Conservation (phyloP, 176 grass and related monocot species). For the Triticum timopheevii region DNA sequence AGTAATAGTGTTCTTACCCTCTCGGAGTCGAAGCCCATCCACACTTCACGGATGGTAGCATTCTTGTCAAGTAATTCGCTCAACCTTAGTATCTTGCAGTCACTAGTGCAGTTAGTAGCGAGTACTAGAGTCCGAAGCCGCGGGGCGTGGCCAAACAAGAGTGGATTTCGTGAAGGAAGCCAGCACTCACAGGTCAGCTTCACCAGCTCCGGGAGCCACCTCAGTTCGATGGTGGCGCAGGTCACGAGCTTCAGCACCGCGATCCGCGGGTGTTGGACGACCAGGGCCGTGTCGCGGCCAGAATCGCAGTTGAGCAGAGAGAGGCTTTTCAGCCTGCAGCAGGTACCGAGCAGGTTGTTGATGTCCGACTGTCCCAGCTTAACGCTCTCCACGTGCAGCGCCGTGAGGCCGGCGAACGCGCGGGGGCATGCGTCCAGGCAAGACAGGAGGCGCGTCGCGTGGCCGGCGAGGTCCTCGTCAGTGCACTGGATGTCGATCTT, state of each 20-base stretch:
- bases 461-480: not conserved
- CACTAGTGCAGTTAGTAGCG: not conserved
- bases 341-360: not conserved
- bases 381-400: not conserved
- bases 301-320: not conserved
- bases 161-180: not conserved
- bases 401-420: conserved; percentile 16
- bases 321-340: not conserved
- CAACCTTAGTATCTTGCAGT: not conserved
- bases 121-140: not conserved
- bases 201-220: not conserved
- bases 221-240: not conserved
- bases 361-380: conserved; percentile 1
- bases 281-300: not conserved
- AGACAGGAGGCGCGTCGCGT: not conserved
- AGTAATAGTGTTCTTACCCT: not conserved
- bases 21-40: not conserved
- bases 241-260: not conserved
- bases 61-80: not conserved
- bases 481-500: not conserved
- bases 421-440: not conserved
- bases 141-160: not conserved
- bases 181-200: not conserved
- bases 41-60: not conserved
- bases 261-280: not conserved